Conservation (phyloP, 441 rosid species). For the Erodium trifolium region DNA sequence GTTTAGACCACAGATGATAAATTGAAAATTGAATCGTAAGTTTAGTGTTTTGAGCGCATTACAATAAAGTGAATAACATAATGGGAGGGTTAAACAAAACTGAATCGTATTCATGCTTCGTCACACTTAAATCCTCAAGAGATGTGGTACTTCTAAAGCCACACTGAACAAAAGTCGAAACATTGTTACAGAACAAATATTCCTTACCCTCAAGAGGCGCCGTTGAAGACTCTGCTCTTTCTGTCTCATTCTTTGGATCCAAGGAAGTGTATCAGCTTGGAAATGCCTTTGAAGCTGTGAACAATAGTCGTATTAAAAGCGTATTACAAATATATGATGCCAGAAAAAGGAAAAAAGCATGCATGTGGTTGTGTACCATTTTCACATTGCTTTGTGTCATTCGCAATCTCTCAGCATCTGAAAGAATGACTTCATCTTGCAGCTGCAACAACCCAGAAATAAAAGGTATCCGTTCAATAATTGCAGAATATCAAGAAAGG, state of each 20-base stretch:
- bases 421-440: slow-evolving; percentile 88
- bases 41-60: neutral
- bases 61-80: neutral
- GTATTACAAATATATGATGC: slow-evolving; percentile 16
- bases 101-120: neutral
- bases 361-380: slow-evolving; percentile 40
- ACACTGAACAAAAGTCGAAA: neutral
- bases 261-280: slow-evolving; percentile 89
- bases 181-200: neutral
- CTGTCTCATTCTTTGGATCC: slow-evolving; percentile 85
- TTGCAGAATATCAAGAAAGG: neutral
- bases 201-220: slow-evolving; percentile 77
- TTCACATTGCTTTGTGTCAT: slow-evolving; percentile 87
- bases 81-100: neutral
- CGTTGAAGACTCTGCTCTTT: slow-evolving; percentile 95
- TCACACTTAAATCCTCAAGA: neutral
- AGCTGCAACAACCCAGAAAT: slow-evolving; percentile 43
- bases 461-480: slow-evolving; percentile 7
- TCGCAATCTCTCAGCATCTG: slow-evolving; percentile 87
- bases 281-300: slow-evolving; percentile 91
- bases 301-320: slow-evolving; percentile 16
- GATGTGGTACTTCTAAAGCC: neutral
- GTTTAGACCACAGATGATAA: neutral
- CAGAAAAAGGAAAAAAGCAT: neutral
- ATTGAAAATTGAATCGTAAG: neutral